Evolutionary conservation across 2,329 filamentous ascomycete species (phyloP), one percentile per base, ranked within the genome.

Genomic region (Huntiella abstrusa): DNA sequence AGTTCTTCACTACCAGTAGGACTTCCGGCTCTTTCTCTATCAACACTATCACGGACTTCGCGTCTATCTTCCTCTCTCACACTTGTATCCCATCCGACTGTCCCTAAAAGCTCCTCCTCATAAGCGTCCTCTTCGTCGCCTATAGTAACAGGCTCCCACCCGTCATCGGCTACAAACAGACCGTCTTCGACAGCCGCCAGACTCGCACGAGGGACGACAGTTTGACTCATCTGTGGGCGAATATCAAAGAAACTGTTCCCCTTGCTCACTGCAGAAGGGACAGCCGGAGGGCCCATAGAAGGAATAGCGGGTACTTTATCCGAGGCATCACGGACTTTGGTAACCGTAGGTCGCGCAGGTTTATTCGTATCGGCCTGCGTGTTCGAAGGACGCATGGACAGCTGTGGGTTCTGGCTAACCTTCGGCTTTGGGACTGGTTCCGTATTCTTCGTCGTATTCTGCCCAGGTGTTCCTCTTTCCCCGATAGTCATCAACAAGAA

Each of bases 401-500:
- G 57, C 44, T 51, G 5, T 55, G 44, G 50, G 58, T 35, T 28
- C 6, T 28, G 22, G 22, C 22, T 28, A 28, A 28, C 22, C 22
- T 13, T 17, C 16, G 7, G 11, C n/a, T 28, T 17, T 22, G 34
- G 7, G 10, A 34, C 33, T 34, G 37, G 35, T 6, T 37, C 43
- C 22, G 44, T 47, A 39, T 50, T 49, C 41, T 33, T 28, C 46
- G 71, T 52, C 66, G 71, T 39, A 63, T 64, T 55, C 66, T 70
- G 8, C 58, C 59, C 4, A 65, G 59, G 10, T n/a, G n/a, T 33
- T 40, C 67, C 66, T 49, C 68, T 66, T 53, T 85, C 80, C 11
- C 82, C 83, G 6, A 81, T 75, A 1, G 83, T 88, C 81, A 86
- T 87, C 50, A 88, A 69, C 38, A 85, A 80, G 54, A 86, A 87